A percentile compares a stretch with the other conserved stretches of the same genome.
These are phyloP conservation scores for Backusella westeae DNA, from an alignment of 192 early-diverging fungal genomes.

Conservation along the genomic window DNA sequence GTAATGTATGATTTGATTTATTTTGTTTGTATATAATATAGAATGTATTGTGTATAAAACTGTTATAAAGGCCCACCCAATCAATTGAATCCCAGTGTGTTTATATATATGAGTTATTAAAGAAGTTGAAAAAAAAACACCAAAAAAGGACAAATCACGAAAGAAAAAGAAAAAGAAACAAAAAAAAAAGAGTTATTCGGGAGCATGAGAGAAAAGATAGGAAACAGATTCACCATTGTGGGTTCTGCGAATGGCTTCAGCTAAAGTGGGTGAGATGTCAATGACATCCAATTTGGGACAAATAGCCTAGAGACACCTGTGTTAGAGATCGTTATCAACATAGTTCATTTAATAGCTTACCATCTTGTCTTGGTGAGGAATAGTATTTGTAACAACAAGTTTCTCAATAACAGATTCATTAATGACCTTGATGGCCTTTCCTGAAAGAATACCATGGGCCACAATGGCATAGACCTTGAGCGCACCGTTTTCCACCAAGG, in stretches of 20 bases:
- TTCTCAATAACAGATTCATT: constrained; percentile 72
- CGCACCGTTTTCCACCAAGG: constrained; percentile 88
- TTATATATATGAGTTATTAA: background rate
- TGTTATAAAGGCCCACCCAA: background rate
- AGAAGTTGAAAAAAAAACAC: background rate
- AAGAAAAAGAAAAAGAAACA: background rate
- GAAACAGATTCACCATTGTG: constrained; percentile 71
- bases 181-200: constrained; percentile 18
- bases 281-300: constrained; percentile 82
- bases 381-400: constrained; percentile 81
- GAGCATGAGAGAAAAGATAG: constrained; percentile 51
- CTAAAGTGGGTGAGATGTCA: constrained; percentile 76
- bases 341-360: constrained; percentile 19
- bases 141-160: background rate
- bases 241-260: constrained; percentile 73
- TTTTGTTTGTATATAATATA: background rate
- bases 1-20: background rate
- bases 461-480: constrained; percentile 93
- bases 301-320: constrained; percentile 16
- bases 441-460: constrained; percentile 91
- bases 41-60: background rate
- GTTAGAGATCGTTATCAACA: background rate
- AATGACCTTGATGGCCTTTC: constrained; percentile 89
- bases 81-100: background rate
- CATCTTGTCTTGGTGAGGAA: constrained; percentile 81